Evolutionary conservation across 2,329 filamentous ascomycete species (phyloP).

Genomic region (Annulohypoxylon truncatum): DNA sequence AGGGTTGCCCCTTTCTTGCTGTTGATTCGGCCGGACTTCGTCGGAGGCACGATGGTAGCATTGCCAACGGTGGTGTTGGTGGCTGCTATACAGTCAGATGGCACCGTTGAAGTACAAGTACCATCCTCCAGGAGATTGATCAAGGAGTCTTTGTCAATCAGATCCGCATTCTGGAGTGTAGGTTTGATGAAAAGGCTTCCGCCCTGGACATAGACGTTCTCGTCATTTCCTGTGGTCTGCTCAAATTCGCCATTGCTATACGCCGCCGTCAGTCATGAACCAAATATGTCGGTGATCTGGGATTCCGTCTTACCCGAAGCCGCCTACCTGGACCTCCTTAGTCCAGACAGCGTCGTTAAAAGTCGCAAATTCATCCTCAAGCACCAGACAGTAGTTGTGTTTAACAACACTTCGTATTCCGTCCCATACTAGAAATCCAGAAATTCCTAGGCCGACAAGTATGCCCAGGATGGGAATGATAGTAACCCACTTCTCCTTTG

Average conservation of each 20-base stretch:
- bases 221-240: constrained; percentile 75
- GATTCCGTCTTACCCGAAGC: constrained; percentile 71
- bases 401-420: constrained; percentile 77
- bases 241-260: constrained; percentile 83
- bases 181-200: constrained; percentile 80
- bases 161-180: constrained; percentile 75
- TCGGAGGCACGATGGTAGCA: constrained; percentile 79
- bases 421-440: constrained; percentile 80
- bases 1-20: constrained; percentile 77
- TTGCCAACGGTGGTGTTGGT: constrained; percentile 80
- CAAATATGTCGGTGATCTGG: not conserved
- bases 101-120: constrained; percentile 72
- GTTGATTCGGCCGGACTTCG: constrained; percentile 81
- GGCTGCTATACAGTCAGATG: constrained; percentile 71
- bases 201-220: constrained; percentile 79
- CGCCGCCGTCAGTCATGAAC: constrained; percentile 25
- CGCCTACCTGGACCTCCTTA: constrained; percentile 79
- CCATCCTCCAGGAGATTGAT: constrained; percentile 75
- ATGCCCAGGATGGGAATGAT: constrained; percentile 82
- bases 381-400: constrained; percentile 77
- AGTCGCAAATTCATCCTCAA: constrained; percentile 73
- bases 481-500: constrained; percentile 87
- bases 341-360: constrained; percentile 74
- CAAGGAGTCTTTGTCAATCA: constrained; percentile 73
- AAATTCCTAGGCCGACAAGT: constrained; percentile 72